Conservation (phyloP, 441 rosid species). For the Euphorbia celastroides region DNA sequence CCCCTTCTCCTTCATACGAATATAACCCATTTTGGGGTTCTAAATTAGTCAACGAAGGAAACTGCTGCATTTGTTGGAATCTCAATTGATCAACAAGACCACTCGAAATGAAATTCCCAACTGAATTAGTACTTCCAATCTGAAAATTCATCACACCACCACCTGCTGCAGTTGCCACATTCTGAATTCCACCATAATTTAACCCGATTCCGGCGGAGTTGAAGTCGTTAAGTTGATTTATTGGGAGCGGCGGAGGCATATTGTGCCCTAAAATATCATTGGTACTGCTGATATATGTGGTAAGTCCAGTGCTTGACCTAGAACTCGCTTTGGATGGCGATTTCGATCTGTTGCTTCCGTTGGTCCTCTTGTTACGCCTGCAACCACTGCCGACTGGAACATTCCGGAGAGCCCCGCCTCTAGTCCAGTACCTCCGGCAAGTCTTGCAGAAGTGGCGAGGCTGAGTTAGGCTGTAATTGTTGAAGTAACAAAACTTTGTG, state of each 20-base stretch:
- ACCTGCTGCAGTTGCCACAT: slow-evolving; percentile 16
- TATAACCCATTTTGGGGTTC: slow-evolving; percentile 40
- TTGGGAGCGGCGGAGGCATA: slow-evolving; percentile 41
- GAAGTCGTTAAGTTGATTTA: slow-evolving; percentile 41
- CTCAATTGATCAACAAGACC: slow-evolving; percentile 63
- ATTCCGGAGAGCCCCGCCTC: too few species aligned
- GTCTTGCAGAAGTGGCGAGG: slow-evolving; percentile 98
- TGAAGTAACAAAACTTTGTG: too few species aligned
- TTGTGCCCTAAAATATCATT: slow-evolving; percentile 30
- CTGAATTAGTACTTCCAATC: slow-evolving; percentile 23
- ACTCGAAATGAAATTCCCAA: slow-evolving; percentile 27
- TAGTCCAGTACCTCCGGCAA: too few species aligned
- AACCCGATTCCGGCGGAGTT: slow-evolving; percentile 35
- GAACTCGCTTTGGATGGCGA: slow-evolving; percentile 36
- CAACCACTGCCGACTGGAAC: slow-evolving; percentile 89
- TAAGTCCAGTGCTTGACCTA: slow-evolving; percentile 26
- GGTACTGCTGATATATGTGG: slow-evolving; percentile 27
- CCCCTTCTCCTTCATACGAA: slow-evolving; percentile 42
- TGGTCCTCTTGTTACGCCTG: slow-evolving; percentile 73
- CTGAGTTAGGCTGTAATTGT: slow-evolving; percentile 84
- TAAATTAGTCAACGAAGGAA: slow-evolving; percentile 42
- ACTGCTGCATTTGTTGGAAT: slow-evolving; percentile 43
- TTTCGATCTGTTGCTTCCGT: slow-evolving; percentile 49
- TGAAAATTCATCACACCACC: slow-evolving; percentile 28
- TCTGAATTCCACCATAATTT: slow-evolving; percentile 36